Evolutionary conservation across 306 rosid genomes (phyloP).

Genomic region (Lithocarpus polystachyus): DNA sequence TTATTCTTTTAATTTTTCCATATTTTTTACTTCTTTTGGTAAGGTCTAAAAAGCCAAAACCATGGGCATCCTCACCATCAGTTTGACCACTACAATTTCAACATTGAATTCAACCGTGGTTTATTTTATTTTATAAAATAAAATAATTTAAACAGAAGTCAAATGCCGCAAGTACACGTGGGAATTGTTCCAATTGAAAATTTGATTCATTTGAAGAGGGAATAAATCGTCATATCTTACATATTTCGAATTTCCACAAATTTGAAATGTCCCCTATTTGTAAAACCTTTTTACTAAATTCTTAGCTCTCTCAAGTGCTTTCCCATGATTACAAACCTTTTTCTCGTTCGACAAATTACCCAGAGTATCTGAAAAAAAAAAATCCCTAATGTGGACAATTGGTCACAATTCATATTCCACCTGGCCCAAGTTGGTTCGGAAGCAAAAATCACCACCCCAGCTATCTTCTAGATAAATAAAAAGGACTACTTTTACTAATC

Average conservation of each 20-base stretch:
- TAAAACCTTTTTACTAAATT: not conserved
- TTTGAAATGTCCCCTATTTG: too few relatives aligned
- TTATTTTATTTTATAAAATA: too few relatives aligned
- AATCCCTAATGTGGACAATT: constrained; percentile 22
- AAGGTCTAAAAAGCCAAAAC: too few relatives aligned
- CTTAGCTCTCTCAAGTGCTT: not conserved
- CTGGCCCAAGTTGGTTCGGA: constrained; percentile 25
- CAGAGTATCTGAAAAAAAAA: constrained; percentile 1
- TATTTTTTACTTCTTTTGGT: too few relatives aligned
- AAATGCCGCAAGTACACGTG: too few relatives aligned
- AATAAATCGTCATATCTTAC: not conserved
- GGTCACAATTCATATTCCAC: constrained; percentile 21
- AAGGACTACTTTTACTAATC: constrained; percentile 5
- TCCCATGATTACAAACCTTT: constrained; percentile 11
- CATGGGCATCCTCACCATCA: not conserved
- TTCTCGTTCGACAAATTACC: not conserved
- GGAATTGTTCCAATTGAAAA: too few relatives aligned
- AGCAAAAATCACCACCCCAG: not conserved
- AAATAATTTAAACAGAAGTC: too few relatives aligned
- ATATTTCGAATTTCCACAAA: not conserved
- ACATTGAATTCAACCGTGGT: not conserved
- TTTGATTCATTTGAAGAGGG: too few relatives aligned
- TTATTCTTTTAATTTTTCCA: too few relatives aligned
- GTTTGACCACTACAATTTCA: not conserved
- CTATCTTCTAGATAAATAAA: constrained; percentile 18